Percentiles rank a stretch among this genome's conserved stretches.
phyloP scores from a whole-genome alignment of 1,139 yeast genomes.

The Magnusiomyces magnusii region DNA sequence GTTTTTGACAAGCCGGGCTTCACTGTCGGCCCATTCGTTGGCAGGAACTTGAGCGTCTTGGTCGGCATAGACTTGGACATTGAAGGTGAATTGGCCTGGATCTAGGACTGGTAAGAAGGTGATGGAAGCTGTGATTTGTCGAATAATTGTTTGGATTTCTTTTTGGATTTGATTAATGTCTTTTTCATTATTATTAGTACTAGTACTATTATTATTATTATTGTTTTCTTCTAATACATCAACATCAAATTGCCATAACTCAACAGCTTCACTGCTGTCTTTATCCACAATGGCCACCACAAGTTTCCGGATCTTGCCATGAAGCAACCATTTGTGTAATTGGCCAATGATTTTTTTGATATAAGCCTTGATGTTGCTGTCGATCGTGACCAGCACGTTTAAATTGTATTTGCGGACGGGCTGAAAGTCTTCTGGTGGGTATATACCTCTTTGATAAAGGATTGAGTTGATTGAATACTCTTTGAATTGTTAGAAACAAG shows the following conservation, averaged over 20 bases:
- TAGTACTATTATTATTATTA: constrained; percentile 9
- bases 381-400: constrained; percentile 63
- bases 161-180: constrained; percentile 51
- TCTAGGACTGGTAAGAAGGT: constrained; percentile 72
- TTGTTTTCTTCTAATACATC: constrained; percentile 34
- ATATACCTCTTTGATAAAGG: constrained; percentile 82
- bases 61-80: constrained; percentile 79
- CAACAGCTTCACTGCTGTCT: constrained; percentile 60
- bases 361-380: constrained; percentile 69
- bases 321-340: constrained; percentile 71
- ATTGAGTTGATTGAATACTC: constrained; percentile 74
- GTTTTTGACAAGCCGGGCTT: constrained; percentile 49
- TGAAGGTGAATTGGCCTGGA: constrained; percentile 62
- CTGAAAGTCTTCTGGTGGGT: constrained; percentile 82
- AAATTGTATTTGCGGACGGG: constrained; percentile 75
- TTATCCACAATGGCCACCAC: constrained; percentile 66
- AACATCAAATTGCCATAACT: constrained; percentile 80
- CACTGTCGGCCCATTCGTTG: constrained; percentile 81
- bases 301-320: constrained; percentile 60
- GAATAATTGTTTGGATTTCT: constrained; percentile 76
- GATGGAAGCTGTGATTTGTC: constrained; percentile 85
- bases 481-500: constrained; percentile 6
- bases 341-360: constrained; percentile 65
- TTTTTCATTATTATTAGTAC: constrained; percentile 25
- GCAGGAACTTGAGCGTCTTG: constrained; percentile 60